A percentile compares a stretch with the other conserved stretches of the same genome.
phyloP scores from a whole-genome alignment of 306 rosid genomes.

The Vigna unguiculata region DNA sequence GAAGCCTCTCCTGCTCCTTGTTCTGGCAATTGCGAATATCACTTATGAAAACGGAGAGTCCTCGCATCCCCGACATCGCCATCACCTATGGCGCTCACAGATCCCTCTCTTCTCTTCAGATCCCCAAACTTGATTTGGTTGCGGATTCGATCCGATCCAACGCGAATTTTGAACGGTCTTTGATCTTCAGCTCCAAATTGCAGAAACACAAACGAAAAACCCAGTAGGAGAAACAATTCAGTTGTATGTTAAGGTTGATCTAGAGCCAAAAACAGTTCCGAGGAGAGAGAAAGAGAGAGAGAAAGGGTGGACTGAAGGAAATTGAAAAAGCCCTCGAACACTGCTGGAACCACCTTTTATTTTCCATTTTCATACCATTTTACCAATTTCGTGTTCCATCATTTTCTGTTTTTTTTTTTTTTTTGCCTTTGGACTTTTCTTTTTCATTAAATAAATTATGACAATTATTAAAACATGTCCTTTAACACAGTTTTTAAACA shows the following conservation, averaged over 20 bases:
- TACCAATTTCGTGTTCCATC: conserved; percentile 28
- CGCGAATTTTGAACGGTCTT: conserved; percentile 21
- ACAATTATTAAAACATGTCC: too few species aligned
- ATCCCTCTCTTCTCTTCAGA: conserved; percentile 64
- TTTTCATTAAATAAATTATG: not conserved
- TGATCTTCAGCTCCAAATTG: conserved; percentile 52
- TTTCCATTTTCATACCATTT: conserved; percentile 22
- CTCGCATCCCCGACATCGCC: conserved; percentile 99
- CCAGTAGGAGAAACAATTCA: not conserved
- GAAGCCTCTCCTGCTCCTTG: conserved; percentile 96
- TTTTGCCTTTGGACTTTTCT: conserved; percentile 12
- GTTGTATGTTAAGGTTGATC: conserved; percentile 50
- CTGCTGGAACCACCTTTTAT: conserved; percentile 65
- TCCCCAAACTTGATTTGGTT: conserved; percentile 47
- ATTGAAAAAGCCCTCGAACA: conserved; percentile 62
- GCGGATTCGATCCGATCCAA: conserved; percentile 54
- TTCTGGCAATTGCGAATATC: conserved; percentile 97
- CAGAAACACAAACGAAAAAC: conserved; percentile 12
- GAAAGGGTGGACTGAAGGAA: conserved; percentile 69
- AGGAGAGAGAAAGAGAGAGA: conserved; percentile 37
- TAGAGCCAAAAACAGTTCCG: conserved; percentile 48
- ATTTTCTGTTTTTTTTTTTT: conserved; percentile 39
- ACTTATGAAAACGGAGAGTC: conserved; percentile 97
- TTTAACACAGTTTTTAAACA: too few species aligned
- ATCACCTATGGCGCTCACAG: conserved; percentile 56